Conservation (phyloP, 352 stramenopile genomes). For the Achlya hypogyna region DNA sequence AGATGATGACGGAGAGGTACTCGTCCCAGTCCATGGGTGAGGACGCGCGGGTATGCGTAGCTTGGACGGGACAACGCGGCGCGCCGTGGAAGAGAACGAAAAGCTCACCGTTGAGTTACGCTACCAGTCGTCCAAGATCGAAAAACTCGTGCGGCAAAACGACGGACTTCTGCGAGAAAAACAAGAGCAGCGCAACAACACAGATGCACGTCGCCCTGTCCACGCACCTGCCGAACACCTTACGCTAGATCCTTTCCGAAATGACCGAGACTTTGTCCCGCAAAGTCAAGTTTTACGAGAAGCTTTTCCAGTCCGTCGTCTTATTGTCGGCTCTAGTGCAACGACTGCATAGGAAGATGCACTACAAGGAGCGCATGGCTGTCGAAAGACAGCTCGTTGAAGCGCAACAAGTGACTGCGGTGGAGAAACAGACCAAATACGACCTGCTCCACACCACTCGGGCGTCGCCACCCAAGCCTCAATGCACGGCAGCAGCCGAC, state of each 20-base stretch:
- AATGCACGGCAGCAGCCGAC: not conserved
- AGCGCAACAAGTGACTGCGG: not conserved
- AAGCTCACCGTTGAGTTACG: conserved; percentile 48
- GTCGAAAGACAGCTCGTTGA: conserved; percentile 2
- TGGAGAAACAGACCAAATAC: not conserved
- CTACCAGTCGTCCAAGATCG: conserved; percentile 48
- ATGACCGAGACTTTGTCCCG: conserved; percentile 50
- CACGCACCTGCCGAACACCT: conserved; percentile 29
- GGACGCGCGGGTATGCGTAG: not conserved
- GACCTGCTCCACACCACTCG: not conserved
- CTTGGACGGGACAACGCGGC: conserved; percentile 47
- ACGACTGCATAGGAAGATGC: conserved; percentile 1
- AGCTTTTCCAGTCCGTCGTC: conserved; percentile 29
- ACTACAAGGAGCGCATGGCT: not conserved
- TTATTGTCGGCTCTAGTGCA: not conserved
- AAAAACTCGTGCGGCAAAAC: conserved; percentile 42
- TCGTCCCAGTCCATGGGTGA: not conserved
- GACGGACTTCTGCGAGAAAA: conserved; percentile 34
- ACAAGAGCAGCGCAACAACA: conserved; percentile 23
- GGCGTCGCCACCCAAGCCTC: not conserved
- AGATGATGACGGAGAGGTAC: conserved; percentile 9
- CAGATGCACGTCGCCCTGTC: not conserved
- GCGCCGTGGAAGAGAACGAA: conserved; percentile 57
- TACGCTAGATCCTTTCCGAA: conserved; percentile 47
- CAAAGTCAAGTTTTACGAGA: conserved; percentile 59